Evolutionary conservation across 306 rosid genomes (phyloP).

Genomic region (Fragaria nilgerrensis): DNA sequence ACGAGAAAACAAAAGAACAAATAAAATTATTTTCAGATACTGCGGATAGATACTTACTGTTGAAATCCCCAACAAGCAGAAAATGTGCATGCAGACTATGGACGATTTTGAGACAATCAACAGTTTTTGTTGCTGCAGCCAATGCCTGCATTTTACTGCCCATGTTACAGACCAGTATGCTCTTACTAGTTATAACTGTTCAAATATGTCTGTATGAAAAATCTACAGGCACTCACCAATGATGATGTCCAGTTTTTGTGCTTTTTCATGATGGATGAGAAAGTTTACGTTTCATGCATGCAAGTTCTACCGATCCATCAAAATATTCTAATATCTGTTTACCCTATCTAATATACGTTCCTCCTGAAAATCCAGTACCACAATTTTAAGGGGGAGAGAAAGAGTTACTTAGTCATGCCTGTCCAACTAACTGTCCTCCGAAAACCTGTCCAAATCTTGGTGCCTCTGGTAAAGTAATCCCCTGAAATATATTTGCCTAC

Average conservation of each 20-base stretch:
- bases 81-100: constrained; percentile 92
- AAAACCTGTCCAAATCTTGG: constrained; percentile 87
- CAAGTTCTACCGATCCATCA: not conserved
- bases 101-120: constrained; percentile 77
- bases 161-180: constrained; percentile 5
- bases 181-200: not conserved
- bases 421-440: constrained; percentile 92
- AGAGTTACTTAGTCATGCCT: constrained; percentile 49
- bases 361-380: not conserved
- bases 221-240: not conserved
- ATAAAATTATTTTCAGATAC: constrained; percentile 5
- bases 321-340: not conserved
- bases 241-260: not conserved
- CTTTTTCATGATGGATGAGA: not conserved
- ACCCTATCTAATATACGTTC: not conserved
- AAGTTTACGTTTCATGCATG: not conserved
- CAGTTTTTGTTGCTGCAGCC: constrained; percentile 97
- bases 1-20: not conserved
- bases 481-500: constrained; percentile 79
- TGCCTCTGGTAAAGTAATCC: constrained; percentile 78
- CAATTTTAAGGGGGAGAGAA: constrained; percentile 3
- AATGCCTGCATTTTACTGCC: constrained; percentile 57
- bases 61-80: constrained; percentile 78
- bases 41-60: constrained; percentile 58
- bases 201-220: not conserved